phyloP scores from a whole-genome alignment of 83 land plant genomes.

The Diphasiastrum complanatum region DNA sequence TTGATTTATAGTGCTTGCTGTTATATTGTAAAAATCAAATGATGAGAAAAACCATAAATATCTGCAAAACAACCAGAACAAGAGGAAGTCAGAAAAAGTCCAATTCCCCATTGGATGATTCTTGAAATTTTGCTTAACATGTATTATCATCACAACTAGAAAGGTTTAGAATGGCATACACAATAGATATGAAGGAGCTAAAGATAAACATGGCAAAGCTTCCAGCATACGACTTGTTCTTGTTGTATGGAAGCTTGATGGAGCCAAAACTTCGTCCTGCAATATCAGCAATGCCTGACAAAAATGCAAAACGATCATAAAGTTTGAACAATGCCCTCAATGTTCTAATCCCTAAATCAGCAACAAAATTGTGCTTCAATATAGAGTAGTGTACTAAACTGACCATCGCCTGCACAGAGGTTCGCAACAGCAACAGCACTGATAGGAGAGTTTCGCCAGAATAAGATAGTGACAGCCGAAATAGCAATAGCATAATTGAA shows the following conservation, averaged over 20 bases:
- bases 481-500: slow-evolving; percentile 75
- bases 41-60: too few relatives aligned
- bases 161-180: too few relatives aligned
- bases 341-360: too few relatives aligned
- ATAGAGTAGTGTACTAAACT: too few relatives aligned
- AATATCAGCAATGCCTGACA: slow-evolving; percentile 84
- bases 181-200: slow-evolving; percentile 62
- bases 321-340: neutral
- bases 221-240: slow-evolving; percentile 64
- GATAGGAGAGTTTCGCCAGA: slow-evolving; percentile 82
- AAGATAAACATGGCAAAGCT: slow-evolving; percentile 64
- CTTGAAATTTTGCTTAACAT: too few relatives aligned
- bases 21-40: too few relatives aligned
- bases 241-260: slow-evolving; percentile 70
- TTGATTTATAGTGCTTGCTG: too few relatives aligned
- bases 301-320: neutral
- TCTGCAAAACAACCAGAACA: too few relatives aligned
- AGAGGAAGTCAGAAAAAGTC: too few relatives aligned
- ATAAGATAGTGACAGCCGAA: slow-evolving; percentile 49
- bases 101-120: too few relatives aligned
- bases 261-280: slow-evolving; percentile 72
- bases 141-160: too few relatives aligned
- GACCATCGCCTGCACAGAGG: slow-evolving; percentile 98
- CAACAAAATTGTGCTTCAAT: too few relatives aligned
- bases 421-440: slow-evolving; percentile 69